Percentiles rank a stretch among this genome's conserved stretches.
phyloP scores from a whole-genome alignment of 441 rosid species.

The Erodium texanum region DNA sequence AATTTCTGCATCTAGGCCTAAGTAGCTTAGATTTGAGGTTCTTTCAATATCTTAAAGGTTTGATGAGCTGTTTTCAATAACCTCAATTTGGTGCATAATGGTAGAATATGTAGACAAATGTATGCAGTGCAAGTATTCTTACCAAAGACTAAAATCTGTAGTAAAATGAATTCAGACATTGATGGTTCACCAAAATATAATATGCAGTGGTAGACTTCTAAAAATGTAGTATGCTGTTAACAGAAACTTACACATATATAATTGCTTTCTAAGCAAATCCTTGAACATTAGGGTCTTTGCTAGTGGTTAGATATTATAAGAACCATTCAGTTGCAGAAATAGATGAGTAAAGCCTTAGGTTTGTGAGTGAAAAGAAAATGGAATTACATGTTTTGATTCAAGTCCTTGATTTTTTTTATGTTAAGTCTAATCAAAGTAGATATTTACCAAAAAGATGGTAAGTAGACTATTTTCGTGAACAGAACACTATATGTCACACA shows the following conservation, averaged over 20 bases:
- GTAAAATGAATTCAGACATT: background rate
- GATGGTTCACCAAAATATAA: background rate
- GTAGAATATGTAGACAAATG: background rate
- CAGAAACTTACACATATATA: background rate
- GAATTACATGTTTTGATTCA: background rate
- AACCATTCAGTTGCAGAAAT: background rate
- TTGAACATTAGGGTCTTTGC: background rate
- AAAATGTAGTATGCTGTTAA: background rate
- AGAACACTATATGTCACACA: too few species aligned
- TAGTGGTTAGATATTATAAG: background rate
- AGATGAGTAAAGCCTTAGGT: background rate
- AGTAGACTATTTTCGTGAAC: too few species aligned
- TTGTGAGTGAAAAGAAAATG: background rate
- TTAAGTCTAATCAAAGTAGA: too few species aligned
- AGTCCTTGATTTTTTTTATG: background rate
- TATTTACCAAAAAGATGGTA: too few species aligned
- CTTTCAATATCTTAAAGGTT: too few species aligned
- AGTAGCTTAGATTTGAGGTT: too few species aligned
- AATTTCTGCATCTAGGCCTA: too few species aligned
- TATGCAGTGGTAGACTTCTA: background rate
- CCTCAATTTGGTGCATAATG: background rate
- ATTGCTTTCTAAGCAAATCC: background rate
- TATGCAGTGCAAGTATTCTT: background rate
- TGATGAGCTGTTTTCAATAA: too few species aligned
- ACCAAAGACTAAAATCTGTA: background rate